These are phyloP conservation scores for Diplocarpon rosae DNA, from an alignment of 2,329 filamentous ascomycete genomes.

Conservation along the genomic window DNA sequence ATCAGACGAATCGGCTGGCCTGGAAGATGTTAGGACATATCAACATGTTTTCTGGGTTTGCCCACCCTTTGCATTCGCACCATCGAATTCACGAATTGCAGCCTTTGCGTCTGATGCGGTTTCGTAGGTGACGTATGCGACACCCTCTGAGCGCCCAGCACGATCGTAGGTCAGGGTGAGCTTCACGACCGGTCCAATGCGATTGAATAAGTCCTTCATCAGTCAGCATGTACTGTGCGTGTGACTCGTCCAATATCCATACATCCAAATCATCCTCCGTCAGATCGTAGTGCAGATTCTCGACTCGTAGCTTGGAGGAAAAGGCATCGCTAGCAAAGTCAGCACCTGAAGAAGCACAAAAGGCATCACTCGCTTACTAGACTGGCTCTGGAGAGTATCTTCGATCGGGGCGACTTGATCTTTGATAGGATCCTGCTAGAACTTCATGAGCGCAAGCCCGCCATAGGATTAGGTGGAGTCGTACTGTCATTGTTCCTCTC, in stretches of 20 bases:
- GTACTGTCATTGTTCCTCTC: slow-evolving; percentile 52
- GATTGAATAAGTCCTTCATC: slow-evolving; percentile 62
- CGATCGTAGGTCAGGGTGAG: slow-evolving; percentile 74
- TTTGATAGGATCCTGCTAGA: slow-evolving; percentile 18
- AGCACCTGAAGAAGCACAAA: slow-evolving; percentile 3
- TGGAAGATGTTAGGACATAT: slow-evolving; percentile 24
- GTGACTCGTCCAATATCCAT: slow-evolving; percentile 18
- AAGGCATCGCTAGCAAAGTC: slow-evolving; percentile 33
- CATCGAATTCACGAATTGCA: slow-evolving; percentile 73
- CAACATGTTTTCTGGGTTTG: not conserved
- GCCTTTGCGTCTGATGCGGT: slow-evolving; percentile 57
- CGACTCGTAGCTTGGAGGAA: slow-evolving; percentile 67
- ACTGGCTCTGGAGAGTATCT: slow-evolving; percentile 24
- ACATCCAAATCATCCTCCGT: slow-evolving; percentile 76
- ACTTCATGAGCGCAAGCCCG: slow-evolving; percentile 15
- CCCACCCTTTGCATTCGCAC: slow-evolving; percentile 75
- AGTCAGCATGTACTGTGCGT: slow-evolving; percentile 7
- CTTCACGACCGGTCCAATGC: slow-evolving; percentile 61
- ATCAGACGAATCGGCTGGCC: slow-evolving; percentile 72
- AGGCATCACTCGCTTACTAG: slow-evolving; percentile 16
- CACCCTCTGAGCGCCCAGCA: slow-evolving; percentile 75
- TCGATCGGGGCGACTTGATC: slow-evolving; percentile 20
- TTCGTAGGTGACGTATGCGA: slow-evolving; percentile 75
- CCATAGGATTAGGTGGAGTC: slow-evolving; percentile 6
- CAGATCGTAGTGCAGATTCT: slow-evolving; percentile 88